phyloP scores from a whole-genome alignment of 768 basidiomycete genomes.

The Hygrophorus russula region DNA sequence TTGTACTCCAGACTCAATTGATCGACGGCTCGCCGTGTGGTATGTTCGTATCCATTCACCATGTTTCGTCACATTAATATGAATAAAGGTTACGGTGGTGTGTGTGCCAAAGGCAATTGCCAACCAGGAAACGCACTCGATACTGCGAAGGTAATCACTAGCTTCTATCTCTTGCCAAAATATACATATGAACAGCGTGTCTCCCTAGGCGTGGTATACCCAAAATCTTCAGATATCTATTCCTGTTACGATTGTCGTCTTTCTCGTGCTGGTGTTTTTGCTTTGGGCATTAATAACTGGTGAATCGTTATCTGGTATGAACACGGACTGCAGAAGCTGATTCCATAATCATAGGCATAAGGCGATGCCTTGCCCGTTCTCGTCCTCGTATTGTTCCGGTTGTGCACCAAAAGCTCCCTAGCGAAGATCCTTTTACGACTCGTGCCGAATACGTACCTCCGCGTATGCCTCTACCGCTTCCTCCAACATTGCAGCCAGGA shows the following conservation, averaged over 20 bases:
- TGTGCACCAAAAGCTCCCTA: too few relatives aligned
- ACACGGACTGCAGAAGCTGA: too few relatives aligned
- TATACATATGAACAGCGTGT: not conserved
- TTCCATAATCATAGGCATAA: too few relatives aligned
- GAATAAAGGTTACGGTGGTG: constrained; percentile 56
- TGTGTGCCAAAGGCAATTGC: constrained; percentile 53
- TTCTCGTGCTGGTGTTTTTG: constrained; percentile 46
- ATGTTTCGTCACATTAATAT: constrained; percentile 8
- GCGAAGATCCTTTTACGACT: too few relatives aligned
- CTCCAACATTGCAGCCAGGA: constrained; percentile 2
- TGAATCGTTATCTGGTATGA: constrained; percentile 15
- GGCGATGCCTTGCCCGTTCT: too few relatives aligned
- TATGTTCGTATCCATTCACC: constrained; percentile 20
- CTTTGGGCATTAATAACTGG: constrained; percentile 38
- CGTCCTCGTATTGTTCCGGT: too few relatives aligned
- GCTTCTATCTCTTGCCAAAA: constrained; percentile 3
- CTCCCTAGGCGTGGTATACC: constrained; percentile 55
- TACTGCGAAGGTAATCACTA: constrained; percentile 42
- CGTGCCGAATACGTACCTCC: not conserved
- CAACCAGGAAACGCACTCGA: constrained; percentile 44
- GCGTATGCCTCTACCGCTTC: not conserved
- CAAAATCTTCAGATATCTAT: constrained; percentile 73
- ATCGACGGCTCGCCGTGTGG: constrained; percentile 82
- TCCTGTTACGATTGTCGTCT: constrained; percentile 66
- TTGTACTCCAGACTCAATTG: constrained; percentile 58